phyloP scores from a whole-genome alignment of 2,329 filamentous ascomycete species.

The Apiospora hydei region DNA sequence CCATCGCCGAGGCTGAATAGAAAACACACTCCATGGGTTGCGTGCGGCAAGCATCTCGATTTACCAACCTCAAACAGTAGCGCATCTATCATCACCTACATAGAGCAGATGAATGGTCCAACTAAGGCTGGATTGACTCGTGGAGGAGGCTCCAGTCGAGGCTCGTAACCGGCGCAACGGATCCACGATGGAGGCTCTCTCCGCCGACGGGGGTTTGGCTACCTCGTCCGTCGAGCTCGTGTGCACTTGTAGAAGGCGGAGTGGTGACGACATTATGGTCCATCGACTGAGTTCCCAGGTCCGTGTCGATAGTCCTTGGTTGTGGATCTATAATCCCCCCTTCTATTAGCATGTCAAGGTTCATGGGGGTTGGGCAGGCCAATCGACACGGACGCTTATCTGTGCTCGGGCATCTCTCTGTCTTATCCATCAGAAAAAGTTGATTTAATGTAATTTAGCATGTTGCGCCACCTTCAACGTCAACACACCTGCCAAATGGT shows the following conservation, averaged over 20 bases:
- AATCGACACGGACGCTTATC: conserved; percentile 4
- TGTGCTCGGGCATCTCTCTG: neutral
- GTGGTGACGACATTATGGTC: conserved; percentile 22
- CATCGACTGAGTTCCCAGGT: conserved; percentile 7
- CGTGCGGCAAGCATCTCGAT: neutral
- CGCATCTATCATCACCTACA: neutral
- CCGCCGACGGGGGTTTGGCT: conserved; percentile 1
- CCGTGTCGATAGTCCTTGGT: neutral
- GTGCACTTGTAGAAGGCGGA: neutral
- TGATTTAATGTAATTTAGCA: conserved; percentile 9
- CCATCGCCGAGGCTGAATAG: neutral
- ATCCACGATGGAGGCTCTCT: conserved; percentile 9
- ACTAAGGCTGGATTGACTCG: conserved; percentile 8
- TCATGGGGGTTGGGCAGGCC: conserved; percentile 14
- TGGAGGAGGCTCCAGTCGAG: neutral
- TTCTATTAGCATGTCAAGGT: conserved; percentile 7
- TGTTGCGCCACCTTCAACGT: neutral
- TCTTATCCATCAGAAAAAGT: neutral
- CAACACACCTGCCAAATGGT: neutral
- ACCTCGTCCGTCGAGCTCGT: neutral
- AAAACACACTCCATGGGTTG: neutral
- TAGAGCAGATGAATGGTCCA: neutral
- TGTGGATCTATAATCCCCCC: conserved; percentile 16
- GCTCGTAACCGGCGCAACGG: conserved; percentile 21
- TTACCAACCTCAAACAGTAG: conserved; percentile 7